Conservation (phyloP, 495 filamentous ascomycete species). For the Peziza echinospora region DNA sequence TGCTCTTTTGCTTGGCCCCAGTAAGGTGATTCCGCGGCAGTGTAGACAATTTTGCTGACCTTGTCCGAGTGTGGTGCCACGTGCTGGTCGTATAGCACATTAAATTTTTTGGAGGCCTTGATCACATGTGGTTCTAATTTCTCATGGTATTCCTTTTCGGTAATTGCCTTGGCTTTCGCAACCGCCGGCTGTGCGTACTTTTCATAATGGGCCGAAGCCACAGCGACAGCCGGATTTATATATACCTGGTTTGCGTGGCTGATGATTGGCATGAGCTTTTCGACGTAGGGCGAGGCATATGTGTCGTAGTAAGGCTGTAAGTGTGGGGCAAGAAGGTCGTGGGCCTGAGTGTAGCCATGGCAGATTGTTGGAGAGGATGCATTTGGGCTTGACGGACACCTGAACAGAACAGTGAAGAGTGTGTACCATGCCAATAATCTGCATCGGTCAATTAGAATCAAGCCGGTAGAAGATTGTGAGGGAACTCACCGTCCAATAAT, state of each 20-base stretch:
- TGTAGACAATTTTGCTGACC: conserved; percentile 19
- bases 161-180: conserved; percentile 38
- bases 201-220: conserved; percentile 26
- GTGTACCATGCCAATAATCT: conserved; percentile 75
- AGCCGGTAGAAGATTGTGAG: neutral
- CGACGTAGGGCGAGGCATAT: conserved; percentile 44
- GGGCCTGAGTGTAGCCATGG: conserved; percentile 55
- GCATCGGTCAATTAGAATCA: conserved; percentile 4
- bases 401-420: conserved; percentile 54
- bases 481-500: conserved; percentile 38
- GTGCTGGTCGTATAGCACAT: conserved; percentile 41
- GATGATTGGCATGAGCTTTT: conserved; percentile 9
- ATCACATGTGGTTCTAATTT: conserved; percentile 51
- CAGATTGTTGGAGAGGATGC: conserved; percentile 59
- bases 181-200: conserved; percentile 63
- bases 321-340: conserved; percentile 48
- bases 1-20: conserved; percentile 40
- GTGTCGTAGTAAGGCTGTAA: conserved; percentile 65
- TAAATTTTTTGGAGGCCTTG: conserved; percentile 34
- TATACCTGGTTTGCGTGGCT: conserved; percentile 11
- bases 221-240: conserved; percentile 9
- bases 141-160: conserved; percentile 53
- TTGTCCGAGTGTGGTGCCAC: conserved; percentile 55
- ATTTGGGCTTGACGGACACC: conserved; percentile 52
- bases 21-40: conserved; percentile 40